Conservation (phyloP, 495 filamentous ascomycete species). For the Immersiella caudata region DNA sequence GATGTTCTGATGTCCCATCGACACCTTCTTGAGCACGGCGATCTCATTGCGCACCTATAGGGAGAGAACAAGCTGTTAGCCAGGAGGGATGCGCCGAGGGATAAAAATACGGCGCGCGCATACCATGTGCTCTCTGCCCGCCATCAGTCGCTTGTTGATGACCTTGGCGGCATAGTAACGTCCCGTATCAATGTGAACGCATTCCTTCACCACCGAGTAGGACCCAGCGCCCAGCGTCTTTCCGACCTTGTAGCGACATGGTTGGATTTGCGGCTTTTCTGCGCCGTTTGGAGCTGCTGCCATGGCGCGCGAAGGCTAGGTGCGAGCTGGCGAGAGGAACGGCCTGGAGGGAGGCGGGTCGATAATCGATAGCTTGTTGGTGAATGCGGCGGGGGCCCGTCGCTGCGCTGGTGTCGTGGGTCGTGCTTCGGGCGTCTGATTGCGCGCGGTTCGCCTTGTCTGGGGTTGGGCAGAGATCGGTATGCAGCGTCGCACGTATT, state of each 20-base stretch:
- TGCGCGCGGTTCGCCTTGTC: too few relatives aligned
- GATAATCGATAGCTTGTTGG: background rate
- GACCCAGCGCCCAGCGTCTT: conserved; percentile 96
- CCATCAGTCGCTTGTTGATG: conserved; percentile 98
- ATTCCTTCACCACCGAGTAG: conserved; percentile 99
- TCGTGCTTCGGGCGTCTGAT: too few relatives aligned
- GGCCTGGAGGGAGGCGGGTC: background rate
- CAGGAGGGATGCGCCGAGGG: background rate
- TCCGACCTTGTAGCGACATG: conserved; percentile 90
- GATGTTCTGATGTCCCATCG: conserved; percentile 98
- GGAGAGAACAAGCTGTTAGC: conserved; percentile 17
- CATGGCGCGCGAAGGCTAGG: conserved; percentile 29
- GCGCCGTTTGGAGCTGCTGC: conserved; percentile 34
- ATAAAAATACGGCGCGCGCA: conserved; percentile 16
- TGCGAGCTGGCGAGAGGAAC: background rate
- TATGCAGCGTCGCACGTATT: too few relatives aligned
- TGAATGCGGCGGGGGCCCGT: background rate
- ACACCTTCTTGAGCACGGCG: conserved; percentile 91
- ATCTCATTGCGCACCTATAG: conserved; percentile 97
- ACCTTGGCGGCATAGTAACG: conserved; percentile 99
- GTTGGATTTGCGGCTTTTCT: conserved; percentile 52
- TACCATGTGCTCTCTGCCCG: conserved; percentile 98
- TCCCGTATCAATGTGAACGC: conserved; percentile 97
- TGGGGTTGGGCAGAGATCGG: too few relatives aligned
- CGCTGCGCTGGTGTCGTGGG: background rate